phyloP scores from a whole-genome alignment of 495 filamentous ascomycete species.

The Aspergillus cavernicola region DNA sequence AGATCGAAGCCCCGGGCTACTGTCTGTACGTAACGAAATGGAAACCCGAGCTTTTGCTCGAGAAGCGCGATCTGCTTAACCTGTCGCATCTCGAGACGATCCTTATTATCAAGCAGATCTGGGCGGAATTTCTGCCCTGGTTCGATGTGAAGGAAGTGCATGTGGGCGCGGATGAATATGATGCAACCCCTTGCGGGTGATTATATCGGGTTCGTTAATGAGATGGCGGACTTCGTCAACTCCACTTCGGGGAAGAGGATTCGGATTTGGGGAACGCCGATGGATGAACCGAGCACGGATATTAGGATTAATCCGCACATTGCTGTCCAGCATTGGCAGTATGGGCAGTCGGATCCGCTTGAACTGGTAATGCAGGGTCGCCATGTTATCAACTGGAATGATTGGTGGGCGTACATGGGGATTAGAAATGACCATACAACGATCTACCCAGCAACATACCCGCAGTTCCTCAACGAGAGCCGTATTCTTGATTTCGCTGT shows the following conservation, averaged over 20 bases:
- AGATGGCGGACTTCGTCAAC: slow-evolving; percentile 44
- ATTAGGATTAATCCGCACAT: slow-evolving; percentile 38
- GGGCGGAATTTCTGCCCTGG: slow-evolving; percentile 54
- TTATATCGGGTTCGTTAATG: slow-evolving; percentile 53
- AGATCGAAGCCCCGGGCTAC: slow-evolving; percentile 55
- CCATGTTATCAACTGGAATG: slow-evolving; percentile 49
- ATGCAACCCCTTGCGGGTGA: slow-evolving; percentile 45
- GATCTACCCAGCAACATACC: slow-evolving; percentile 51
- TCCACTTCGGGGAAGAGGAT: slow-evolving; percentile 41
- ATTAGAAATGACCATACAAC: slow-evolving; percentile 54
- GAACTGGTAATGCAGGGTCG: slow-evolving; percentile 38
- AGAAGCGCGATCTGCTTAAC: slow-evolving; percentile 49
- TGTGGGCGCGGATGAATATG: slow-evolving; percentile 56
- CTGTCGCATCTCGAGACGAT: slow-evolving; percentile 52
- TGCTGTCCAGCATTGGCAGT: slow-evolving; percentile 56
- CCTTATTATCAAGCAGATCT: slow-evolving; percentile 50
- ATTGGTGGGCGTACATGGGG: slow-evolving; percentile 55
- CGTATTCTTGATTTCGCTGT: slow-evolving; percentile 47
- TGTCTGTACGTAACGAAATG: slow-evolving; percentile 52
- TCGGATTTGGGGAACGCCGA: slow-evolving; percentile 50
- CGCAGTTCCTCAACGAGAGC: slow-evolving; percentile 48
- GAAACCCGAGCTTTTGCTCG: slow-evolving; percentile 52
- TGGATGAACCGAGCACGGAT: slow-evolving; percentile 41
- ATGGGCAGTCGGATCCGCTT: slow-evolving; percentile 52
- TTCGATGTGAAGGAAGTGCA: slow-evolving; percentile 55